Evolutionary conservation across 441 rosid species (phyloP).

Genomic region (Arabidopsis hybrid): DNA sequence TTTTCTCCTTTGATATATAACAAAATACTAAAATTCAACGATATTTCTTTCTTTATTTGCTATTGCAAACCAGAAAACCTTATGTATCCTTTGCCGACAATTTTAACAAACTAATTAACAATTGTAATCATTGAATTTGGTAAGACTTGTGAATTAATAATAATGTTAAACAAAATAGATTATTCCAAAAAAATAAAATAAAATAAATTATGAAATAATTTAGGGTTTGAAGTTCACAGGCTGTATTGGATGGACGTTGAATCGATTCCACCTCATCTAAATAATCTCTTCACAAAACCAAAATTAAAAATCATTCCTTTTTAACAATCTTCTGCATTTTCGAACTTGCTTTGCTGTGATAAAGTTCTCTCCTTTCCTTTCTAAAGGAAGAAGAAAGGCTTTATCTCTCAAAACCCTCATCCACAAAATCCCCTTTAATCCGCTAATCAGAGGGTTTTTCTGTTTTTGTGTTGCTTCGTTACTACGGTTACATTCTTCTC

Average conservation of each 20-base stretch:
- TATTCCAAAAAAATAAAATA: not conserved
- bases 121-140: not conserved
- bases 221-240: constrained; percentile 40
- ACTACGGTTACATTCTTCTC: constrained; percentile 39
- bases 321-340: constrained; percentile 4
- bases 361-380: constrained; percentile 28
- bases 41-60: not conserved
- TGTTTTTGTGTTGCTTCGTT: constrained; percentile 23
- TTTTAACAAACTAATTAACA: not conserved
- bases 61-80: not conserved
- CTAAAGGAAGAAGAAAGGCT: constrained; percentile 22
- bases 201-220: constrained; percentile 14
- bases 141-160: not conserved
- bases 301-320: constrained; percentile 21
- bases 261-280: constrained; percentile 37
- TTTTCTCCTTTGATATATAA: not conserved
- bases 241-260: constrained; percentile 42
- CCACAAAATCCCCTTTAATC: constrained; percentile 9
- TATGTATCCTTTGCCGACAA: constrained; percentile 24
- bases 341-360: constrained; percentile 29
- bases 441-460: constrained; percentile 11
- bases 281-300: not conserved
- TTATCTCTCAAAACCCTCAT: constrained; percentile 38
- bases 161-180: constrained; percentile 4
- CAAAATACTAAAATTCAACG: not conserved